Conservation (phyloP, 73 alveolate species). For the Paramecium sonneborni region DNA sequence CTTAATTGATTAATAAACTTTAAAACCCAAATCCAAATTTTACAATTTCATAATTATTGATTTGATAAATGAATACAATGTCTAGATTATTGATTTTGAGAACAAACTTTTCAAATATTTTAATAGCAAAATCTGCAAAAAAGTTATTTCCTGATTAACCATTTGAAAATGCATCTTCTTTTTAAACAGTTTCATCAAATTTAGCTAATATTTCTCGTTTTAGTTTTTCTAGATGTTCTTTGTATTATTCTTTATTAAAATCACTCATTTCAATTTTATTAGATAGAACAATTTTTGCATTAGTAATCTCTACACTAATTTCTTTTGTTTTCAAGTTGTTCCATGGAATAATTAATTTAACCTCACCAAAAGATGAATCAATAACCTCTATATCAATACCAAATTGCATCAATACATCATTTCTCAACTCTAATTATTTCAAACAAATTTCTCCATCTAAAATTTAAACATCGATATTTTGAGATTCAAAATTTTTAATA, state of each 20-base stretch:
- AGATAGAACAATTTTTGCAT: conserved; percentile 43
- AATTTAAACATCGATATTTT: background rate
- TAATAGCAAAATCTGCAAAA: background rate
- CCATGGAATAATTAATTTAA: conserved; percentile 43
- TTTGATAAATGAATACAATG: conserved; percentile 32
- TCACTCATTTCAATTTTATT: conserved; percentile 23
- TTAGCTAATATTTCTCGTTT: conserved; percentile 24
- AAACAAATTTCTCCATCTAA: conserved; percentile 42
- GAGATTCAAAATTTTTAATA: conserved; percentile 25
- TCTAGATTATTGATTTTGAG: conserved; percentile 7
- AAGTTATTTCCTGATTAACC: background rate
- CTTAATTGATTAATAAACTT: background rate
- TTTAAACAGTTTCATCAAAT: conserved; percentile 42
- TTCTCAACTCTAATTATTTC: conserved; percentile 38
- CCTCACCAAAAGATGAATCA: conserved; percentile 32
- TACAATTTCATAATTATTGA: conserved; percentile 47
- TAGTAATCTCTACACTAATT: background rate
- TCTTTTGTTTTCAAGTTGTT: conserved; percentile 15
- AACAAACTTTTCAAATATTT: conserved; percentile 31
- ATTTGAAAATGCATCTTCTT: conserved; percentile 34
- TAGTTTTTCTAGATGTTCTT: conserved; percentile 1
- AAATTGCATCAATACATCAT: conserved; percentile 18
- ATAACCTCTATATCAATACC: conserved; percentile 44
- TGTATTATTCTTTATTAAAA: conserved; percentile 24
- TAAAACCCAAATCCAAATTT: conserved; percentile 54